phyloP scores from a whole-genome alignment of 2,329 filamentous ascomycete species.

The Myriangium duriaei region DNA sequence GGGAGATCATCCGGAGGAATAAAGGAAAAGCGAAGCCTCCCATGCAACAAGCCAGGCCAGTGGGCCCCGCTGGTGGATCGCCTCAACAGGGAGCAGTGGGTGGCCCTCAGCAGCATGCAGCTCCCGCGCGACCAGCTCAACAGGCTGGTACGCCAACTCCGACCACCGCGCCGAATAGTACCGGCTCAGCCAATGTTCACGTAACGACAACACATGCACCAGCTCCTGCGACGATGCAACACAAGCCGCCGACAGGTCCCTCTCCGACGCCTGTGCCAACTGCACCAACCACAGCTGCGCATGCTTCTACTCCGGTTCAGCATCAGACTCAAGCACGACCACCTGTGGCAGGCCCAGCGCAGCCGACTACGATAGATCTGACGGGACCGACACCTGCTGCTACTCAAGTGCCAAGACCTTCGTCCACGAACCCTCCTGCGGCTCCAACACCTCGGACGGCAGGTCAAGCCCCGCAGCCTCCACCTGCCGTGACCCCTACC shows the following conservation, averaged over 20 bases:
- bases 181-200: not conserved
- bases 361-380: not conserved
- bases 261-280: not conserved
- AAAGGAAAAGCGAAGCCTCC: constrained; percentile 7
- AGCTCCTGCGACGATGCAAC: constrained; percentile 2
- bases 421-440: not conserved
- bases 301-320: not conserved
- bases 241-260: not conserved
- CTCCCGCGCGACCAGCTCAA: not conserved
- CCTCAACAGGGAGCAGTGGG: not conserved
- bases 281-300: not conserved
- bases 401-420: not conserved
- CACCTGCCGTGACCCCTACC: not conserved
- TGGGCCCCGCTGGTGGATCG: not conserved
- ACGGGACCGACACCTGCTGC: not conserved
- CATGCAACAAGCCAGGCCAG: not conserved
- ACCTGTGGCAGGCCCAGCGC: not conserved
- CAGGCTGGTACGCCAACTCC: not conserved
- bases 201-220: not conserved
- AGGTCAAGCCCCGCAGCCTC: not conserved
- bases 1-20: constrained; percentile 11
- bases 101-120: not conserved
- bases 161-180: not conserved
- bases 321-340: constrained; percentile 1
- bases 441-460: constrained; percentile 1